phyloP scores from a whole-genome alignment of 129 eudicot species.

The Erigeron canadensis region DNA sequence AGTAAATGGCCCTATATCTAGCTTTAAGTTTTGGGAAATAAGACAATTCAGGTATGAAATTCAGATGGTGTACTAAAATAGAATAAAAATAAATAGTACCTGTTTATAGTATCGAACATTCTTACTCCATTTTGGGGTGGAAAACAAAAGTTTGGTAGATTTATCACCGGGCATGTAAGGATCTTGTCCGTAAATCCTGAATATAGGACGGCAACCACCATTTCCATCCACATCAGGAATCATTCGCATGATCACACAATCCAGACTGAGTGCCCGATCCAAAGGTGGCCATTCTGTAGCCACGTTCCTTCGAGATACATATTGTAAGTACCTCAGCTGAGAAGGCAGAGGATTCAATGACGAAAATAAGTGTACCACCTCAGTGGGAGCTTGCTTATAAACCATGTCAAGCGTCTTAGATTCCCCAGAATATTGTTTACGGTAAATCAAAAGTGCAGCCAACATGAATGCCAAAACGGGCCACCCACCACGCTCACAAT shows the following conservation, averaged over 20 bases:
- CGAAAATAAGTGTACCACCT: slow-evolving; percentile 58
- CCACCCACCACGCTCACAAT: slow-evolving; percentile 78
- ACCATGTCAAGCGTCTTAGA: slow-evolving; percentile 77
- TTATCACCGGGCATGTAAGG: slow-evolving; percentile 69
- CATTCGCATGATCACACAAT: slow-evolving; percentile 65
- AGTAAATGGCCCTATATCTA: not conserved
- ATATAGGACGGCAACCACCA: slow-evolving; percentile 80
- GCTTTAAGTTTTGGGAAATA: not conserved
- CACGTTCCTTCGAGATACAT: slow-evolving; percentile 77
- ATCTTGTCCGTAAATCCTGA: slow-evolving; percentile 78
- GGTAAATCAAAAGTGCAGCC: slow-evolving; percentile 71
- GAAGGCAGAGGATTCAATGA: slow-evolving; percentile 80
- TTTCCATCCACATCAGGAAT: slow-evolving; percentile 75
- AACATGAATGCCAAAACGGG: slow-evolving; percentile 80
- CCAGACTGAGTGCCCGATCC: slow-evolving; percentile 67
- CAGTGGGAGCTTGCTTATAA: slow-evolving; percentile 83
- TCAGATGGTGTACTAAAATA: not conserved
- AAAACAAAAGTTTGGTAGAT: slow-evolving; percentile 59
- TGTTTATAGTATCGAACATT: slow-evolving; percentile 62
- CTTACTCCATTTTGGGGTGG: slow-evolving; percentile 56
- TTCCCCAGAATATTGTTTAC: slow-evolving; percentile 65
- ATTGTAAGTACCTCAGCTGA: slow-evolving; percentile 81
- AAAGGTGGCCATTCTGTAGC: slow-evolving; percentile 76
- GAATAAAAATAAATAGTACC: slow-evolving; percentile 38
- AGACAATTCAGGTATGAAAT: not conserved